A percentile compares a stretch with the other conserved stretches of the same genome.
Conservation (phyloP, 768 basidiomycete genomes). For the Phlebiopsis gigantea region DNA sequence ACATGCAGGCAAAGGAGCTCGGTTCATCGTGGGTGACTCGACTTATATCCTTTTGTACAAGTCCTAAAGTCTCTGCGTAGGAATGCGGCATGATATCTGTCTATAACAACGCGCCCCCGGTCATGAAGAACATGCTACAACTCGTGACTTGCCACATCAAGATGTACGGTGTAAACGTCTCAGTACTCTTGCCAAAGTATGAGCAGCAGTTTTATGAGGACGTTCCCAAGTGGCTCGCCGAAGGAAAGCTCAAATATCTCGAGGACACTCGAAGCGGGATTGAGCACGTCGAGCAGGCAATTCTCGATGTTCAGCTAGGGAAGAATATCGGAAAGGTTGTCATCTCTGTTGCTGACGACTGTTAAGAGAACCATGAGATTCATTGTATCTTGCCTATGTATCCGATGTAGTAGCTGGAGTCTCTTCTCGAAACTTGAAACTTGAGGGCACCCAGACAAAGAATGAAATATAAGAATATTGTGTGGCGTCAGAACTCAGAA, state of each 20-base stretch:
- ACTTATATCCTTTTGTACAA: background rate
- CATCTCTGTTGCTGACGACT: conserved; percentile 7
- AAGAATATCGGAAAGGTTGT: conserved; percentile 30
- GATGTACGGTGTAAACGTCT: conserved; percentile 27
- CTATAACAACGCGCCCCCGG: conserved; percentile 16
- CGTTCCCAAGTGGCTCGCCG: conserved; percentile 23
- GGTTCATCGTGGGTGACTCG: conserved; percentile 32
- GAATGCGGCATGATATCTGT: conserved; percentile 25
- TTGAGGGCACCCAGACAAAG: no score
- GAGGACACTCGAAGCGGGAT: conserved; percentile 29
- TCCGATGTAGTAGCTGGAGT: no score
- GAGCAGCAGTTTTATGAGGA: conserved; percentile 24
- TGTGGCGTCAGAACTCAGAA: background rate
- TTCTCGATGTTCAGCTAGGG: conserved; percentile 29
- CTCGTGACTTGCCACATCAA: conserved; percentile 23
- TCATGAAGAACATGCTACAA: conserved; percentile 18
- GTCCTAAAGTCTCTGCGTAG: conserved; percentile 3
- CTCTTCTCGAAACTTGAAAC: no score
- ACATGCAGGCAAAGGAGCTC: conserved; percentile 11
- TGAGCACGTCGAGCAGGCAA: conserved; percentile 27
- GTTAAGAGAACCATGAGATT: background rate
- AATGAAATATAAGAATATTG: background rate
- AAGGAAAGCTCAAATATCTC: conserved; percentile 30
- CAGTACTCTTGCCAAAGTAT: conserved; percentile 20
- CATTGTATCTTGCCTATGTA: background rate